Conservation (phyloP, 2,329 filamentous ascomycete species). For the Davidsoniella neocaledoniae region DNA sequence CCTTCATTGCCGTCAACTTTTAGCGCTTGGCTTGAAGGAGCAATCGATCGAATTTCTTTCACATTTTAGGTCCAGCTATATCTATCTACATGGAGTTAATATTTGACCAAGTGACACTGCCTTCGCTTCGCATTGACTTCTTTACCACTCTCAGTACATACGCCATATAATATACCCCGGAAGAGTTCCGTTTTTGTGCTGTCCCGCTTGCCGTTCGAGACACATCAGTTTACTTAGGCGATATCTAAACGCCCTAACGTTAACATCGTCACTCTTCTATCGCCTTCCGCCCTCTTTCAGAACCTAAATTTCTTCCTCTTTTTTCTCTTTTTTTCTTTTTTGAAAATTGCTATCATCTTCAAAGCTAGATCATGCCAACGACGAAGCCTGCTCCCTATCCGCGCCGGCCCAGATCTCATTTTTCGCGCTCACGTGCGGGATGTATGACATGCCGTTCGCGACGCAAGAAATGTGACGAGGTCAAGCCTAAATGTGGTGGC, state of each 20-base stretch:
- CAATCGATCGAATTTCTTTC: no score
- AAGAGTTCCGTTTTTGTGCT: no score
- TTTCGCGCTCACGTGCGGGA: constrained; percentile 17
- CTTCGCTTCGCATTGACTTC: no score
- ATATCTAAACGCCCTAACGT: not conserved
- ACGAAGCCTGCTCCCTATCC: constrained; percentile 10
- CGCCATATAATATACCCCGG: no score
- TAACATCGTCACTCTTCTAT: not conserved
- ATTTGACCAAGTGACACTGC: no score
- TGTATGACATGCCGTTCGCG: constrained; percentile 28
- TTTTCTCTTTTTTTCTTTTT: no score
- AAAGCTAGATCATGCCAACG: constrained; percentile 9
- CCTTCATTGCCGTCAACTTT: no score
- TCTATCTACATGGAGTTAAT: no score
- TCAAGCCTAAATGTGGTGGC: constrained; percentile 25
- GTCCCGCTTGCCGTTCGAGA: not conserved
- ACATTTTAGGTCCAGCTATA: no score
- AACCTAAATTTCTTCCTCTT: not conserved
- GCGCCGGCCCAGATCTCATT: constrained; percentile 6
- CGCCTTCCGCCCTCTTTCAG: no score
- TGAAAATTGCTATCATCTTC: not conserved
- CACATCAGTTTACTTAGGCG: not conserved
- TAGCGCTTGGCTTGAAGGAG: no score
- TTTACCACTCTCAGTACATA: no score
- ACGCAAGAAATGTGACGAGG: constrained; percentile 32